Percentiles rank a stretch among this genome's conserved stretches.
phyloP scores from a whole-genome alignment of 2,329 filamentous ascomycete genomes.

The Xylaria sp. region DNA sequence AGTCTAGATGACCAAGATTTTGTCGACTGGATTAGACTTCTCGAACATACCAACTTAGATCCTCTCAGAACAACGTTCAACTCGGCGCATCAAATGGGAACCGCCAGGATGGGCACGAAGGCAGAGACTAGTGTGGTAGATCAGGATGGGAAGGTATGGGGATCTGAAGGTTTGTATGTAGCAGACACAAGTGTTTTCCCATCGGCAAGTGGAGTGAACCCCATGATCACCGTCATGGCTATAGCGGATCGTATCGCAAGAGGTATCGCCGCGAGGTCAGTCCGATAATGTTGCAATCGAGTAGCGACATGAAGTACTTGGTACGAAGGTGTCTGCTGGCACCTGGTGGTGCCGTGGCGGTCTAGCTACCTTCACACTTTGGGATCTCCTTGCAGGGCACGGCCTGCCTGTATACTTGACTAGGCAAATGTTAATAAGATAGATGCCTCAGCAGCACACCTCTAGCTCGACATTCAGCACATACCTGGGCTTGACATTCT shows the following conservation, averaged over 20 bases:
- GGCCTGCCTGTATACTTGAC: no score
- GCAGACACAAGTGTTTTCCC: conserved; percentile 56
- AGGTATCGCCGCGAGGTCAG: no score
- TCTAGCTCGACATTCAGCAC: no score
- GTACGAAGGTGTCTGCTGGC: no score
- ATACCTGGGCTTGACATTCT: no score
- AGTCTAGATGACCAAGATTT: conserved; percentile 6
- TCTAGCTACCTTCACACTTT: no score
- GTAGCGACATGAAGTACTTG: no score
- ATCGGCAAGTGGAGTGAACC: conserved; percentile 56
- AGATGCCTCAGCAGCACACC: no score
- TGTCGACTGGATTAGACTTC: conserved; percentile 1
- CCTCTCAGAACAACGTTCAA: conserved; percentile 39
- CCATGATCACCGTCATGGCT: conserved; percentile 58
- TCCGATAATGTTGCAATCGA: no score
- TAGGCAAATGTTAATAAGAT: no score
- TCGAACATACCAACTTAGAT: conserved; percentile 6
- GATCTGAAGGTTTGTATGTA: conserved; percentile 51
- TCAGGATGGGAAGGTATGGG: conserved; percentile 52
- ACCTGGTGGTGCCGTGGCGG: no score
- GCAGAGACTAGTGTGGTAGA: conserved; percentile 51
- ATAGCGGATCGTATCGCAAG: conserved; percentile 49
- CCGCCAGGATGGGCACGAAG: conserved; percentile 52
- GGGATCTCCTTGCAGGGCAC: no score
- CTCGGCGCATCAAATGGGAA: conserved; percentile 58